A percentile compares a stretch with the other conserved stretches of the same genome.
phyloP scores from a whole-genome alignment of 768 basidiomycete species.

The Coprinellus aureogranulatus region DNA sequence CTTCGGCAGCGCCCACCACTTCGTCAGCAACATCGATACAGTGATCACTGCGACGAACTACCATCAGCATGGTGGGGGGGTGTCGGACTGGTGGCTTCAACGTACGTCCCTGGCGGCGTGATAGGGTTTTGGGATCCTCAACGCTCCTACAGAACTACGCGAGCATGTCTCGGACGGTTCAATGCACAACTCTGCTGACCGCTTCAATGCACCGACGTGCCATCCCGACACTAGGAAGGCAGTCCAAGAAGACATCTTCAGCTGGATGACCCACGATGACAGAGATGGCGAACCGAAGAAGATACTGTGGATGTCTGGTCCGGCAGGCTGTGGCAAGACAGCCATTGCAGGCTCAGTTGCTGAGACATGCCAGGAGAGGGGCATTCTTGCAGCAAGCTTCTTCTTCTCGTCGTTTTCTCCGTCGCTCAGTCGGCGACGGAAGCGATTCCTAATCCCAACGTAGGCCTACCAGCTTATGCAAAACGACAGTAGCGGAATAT shows the following conservation, averaged over 20 bases:
- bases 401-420: constrained; percentile 7
- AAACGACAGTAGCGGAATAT: neutral
- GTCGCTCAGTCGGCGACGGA: neutral
- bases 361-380: neutral
- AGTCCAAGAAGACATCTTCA: constrained; percentile 1
- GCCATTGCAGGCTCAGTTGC: constrained; percentile 9
- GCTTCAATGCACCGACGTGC: neutral
- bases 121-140: too few species aligned
- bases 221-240: constrained; percentile 7
- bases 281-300: neutral
- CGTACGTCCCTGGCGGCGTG: too few species aligned
- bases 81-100: too few species aligned
- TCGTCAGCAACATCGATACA: too few species aligned
- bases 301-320: constrained; percentile 6
- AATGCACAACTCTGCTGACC: constrained; percentile 10
- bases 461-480: neutral
- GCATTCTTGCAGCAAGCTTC: constrained; percentile 6
- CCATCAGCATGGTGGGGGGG: too few species aligned
- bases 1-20: too few species aligned
- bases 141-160: neutral
- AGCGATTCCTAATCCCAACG: neutral
- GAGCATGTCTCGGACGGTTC: neutral
- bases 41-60: too few species aligned
- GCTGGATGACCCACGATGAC: neutral
- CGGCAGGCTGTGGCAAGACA: constrained; percentile 9